These are phyloP conservation scores for Dactylellina haptotyla DNA, from an alignment of 2,329 filamentous ascomycete species.

Conservation along the genomic window DNA sequence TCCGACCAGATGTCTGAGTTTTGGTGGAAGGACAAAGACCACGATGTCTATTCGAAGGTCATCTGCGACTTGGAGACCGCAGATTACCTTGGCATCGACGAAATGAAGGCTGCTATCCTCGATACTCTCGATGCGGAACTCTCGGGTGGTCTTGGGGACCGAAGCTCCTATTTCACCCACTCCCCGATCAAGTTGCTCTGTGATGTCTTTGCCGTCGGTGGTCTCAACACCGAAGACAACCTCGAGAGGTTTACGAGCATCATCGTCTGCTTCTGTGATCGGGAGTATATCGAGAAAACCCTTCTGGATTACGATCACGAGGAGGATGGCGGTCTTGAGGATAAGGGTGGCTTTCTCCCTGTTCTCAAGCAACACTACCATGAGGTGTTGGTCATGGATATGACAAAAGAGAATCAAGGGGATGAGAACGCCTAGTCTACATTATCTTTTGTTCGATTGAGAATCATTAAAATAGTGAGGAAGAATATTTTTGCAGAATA, in stretches of 20 bases:
- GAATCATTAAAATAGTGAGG: too few species aligned
- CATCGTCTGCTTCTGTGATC: neutral
- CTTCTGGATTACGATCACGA: neutral
- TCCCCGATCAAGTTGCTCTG: slow-evolving; percentile 3
- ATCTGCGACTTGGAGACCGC: neutral
- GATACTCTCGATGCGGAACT: neutral
- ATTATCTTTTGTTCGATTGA: too few species aligned
- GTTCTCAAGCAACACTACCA: too few species aligned
- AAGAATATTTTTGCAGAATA: too few species aligned
- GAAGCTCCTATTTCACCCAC: neutral
- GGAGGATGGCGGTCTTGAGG: neutral
- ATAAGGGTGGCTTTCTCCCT: neutral
- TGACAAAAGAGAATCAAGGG: too few species aligned
- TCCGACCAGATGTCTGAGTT: neutral
- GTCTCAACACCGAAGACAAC: neutral
- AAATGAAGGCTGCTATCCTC: neutral
- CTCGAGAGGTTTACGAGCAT: slow-evolving; percentile 2
- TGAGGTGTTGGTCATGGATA: too few species aligned
- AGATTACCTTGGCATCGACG: neutral
- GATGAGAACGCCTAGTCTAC: too few species aligned
- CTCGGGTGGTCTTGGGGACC: neutral
- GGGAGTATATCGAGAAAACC: neutral
- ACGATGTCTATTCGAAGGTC: neutral
- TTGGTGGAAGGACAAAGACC: neutral
- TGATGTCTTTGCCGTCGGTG: neutral